A percentile compares a stretch with the other conserved stretches of the same genome.
These are phyloP conservation scores for Epicoccum nigrum DNA, from an alignment of 2,329 filamentous ascomycete species.

Conservation along the genomic window DNA sequence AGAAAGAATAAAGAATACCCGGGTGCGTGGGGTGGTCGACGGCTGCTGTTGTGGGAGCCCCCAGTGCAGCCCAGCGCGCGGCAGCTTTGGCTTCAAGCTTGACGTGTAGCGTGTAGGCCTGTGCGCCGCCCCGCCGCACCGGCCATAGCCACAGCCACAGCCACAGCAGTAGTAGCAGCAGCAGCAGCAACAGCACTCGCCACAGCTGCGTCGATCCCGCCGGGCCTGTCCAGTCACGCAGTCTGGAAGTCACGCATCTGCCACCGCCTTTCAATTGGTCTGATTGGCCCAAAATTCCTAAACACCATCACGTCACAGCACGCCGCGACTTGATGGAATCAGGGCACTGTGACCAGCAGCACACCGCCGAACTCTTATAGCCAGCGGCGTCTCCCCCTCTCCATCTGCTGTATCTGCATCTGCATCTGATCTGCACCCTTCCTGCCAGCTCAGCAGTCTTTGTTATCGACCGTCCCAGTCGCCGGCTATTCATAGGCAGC, in stretches of 20 bases:
- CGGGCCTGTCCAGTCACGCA: slow-evolving; percentile 8
- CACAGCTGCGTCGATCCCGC: slow-evolving; percentile 6
- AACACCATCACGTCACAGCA: slow-evolving; percentile 19
- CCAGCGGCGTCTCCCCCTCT: slow-evolving; percentile 10
- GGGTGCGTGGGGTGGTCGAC: slow-evolving; percentile 2
- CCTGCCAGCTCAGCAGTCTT: slow-evolving; percentile 14
- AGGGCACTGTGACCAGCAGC: slow-evolving; percentile 38
- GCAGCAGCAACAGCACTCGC: background rate
- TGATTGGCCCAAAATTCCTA: too few species aligned
- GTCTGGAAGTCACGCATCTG: too few species aligned
- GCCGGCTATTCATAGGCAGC: slow-evolving; percentile 45
- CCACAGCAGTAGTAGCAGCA: too few species aligned
- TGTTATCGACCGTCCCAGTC: slow-evolving; percentile 31
- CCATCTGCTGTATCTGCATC: slow-evolving; percentile 20
- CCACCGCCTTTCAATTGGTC: too few species aligned
- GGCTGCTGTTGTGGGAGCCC: background rate
- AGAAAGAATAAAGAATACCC: background rate
- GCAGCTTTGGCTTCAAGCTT: slow-evolving; percentile 15
- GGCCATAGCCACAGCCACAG: too few species aligned
- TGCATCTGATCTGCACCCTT: too few species aligned
- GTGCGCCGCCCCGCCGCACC: too few species aligned
- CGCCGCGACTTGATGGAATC: slow-evolving; percentile 24
- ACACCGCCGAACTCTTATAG: slow-evolving; percentile 31
- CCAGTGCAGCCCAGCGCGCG: background rate
- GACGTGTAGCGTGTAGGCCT: too few species aligned